Conservation (phyloP, 805 yeast genomes). For the Metschnikowia similis region DNA sequence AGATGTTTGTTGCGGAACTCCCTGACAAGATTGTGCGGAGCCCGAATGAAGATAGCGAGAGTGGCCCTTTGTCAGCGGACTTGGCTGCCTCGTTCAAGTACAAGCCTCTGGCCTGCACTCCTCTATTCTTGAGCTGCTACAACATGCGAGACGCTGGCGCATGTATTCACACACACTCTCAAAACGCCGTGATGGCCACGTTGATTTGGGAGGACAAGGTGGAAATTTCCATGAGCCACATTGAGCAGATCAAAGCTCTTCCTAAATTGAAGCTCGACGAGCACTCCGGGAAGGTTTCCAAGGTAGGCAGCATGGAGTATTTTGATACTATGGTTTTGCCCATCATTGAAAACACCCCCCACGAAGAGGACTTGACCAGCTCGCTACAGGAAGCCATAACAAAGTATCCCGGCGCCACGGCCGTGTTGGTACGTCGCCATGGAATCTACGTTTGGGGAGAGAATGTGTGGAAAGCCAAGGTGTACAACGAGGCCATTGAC, state of each 20-base stretch:
- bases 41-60: conserved; percentile 41
- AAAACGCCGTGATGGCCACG: conserved; percentile 78
- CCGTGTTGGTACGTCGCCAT: conserved; percentile 87
- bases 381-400: conserved; percentile 58
- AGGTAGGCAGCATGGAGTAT: conserved; percentile 65
- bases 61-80: conserved; percentile 22
- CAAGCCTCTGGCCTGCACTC: conserved; percentile 94
- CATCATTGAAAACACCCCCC: conserved; percentile 85
- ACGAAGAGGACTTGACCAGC: conserved; percentile 77
- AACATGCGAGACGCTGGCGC: conserved; percentile 75
- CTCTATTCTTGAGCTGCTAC: conserved; percentile 74
- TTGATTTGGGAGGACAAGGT: conserved; percentile 54
- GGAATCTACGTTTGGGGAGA: conserved; percentile 98
- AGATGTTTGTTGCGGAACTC: conserved; percentile 73
- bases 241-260: conserved; percentile 91
- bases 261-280: conserved; percentile 47
- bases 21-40: conserved; percentile 49
- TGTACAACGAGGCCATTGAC: conserved; percentile 89
- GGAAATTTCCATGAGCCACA: conserved; percentile 72
- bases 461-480: conserved; percentile 85
- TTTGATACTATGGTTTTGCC: conserved; percentile 79
- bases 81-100: conserved; percentile 40
- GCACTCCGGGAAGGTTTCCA: conserved; percentile 39
- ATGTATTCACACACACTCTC: conserved; percentile 93
- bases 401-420: conserved; percentile 75